Evolutionary conservation across 164 flowering plant genomes (phyloP), one percentile per base, ranked within the genome.

Genomic region (Echeveria elegans): DNA sequence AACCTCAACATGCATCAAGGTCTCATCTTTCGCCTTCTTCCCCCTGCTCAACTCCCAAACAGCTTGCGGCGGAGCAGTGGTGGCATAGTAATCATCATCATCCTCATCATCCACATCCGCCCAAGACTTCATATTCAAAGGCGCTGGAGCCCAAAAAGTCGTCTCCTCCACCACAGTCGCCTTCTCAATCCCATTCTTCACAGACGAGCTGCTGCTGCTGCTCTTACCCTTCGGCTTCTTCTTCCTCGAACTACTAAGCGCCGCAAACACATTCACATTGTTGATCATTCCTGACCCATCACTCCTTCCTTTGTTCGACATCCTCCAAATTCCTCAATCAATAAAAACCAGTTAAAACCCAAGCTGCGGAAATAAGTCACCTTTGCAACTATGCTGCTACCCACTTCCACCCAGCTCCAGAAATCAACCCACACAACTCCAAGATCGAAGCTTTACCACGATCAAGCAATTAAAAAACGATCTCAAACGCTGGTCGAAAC

Each of bases 61-160:
- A 4, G 82, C 19, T 66, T 53, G 81, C 6, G 88, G 89, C 8
- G 93, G 90, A 1, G 93, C 90, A 0, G 87, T 76, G 41, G 92
- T 83, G n/a, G 86, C 87, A 45, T 77, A 88, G 69, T 87, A 90
- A 72, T 93, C 96, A 34, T 89, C 97, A 53, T 90, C 98, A 70
- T 86, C 90, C 18, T 89, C 95, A 24, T 88, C 96, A 41, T 88
- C 96, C 18, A 87, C 92, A 74, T 93, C 97, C 9, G 97, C 98
- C 98, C 98, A 90, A 0, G 90, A 85, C 61, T 85, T 87, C 14
- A 59, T 76, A 2, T 72, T 83, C 60, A 93, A 73, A 0, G 89
- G 90, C 15, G 94, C 74, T 0, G 96, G 92, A 0, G 92, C 80
- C 96, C 96, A 93, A 58, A 79, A 82, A 2, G 86, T 87, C 80